A percentile compares a stretch with the other conserved stretches of the same genome.
phyloP scores from a whole-genome alignment of 2,329 filamentous ascomycete genomes.

The Fusarium citri region DNA sequence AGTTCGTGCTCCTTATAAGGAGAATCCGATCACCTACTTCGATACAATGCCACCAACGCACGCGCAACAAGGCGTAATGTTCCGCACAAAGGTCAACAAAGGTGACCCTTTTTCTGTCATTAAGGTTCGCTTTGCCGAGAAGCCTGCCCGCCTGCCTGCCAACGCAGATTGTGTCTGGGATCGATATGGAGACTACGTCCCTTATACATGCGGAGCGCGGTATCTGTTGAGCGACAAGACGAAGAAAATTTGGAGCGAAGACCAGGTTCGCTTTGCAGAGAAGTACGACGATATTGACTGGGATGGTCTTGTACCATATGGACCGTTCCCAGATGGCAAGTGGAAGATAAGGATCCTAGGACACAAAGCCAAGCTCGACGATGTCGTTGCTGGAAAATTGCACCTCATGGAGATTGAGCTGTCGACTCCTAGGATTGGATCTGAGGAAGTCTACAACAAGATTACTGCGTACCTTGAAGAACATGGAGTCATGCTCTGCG shows the following conservation, averaged over 20 bases:
- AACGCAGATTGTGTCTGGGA: conserved; percentile 36
- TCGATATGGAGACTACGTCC: conserved; percentile 29
- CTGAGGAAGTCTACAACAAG: conserved; percentile 16
- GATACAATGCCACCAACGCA: conserved; percentile 38
- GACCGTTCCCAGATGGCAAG: conserved; percentile 35
- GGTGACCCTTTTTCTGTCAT: conserved; percentile 30
- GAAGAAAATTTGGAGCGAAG: conserved; percentile 30
- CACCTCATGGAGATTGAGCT: conserved; percentile 42
- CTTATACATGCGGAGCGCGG: conserved; percentile 32
- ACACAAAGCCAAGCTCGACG: conserved; percentile 37
- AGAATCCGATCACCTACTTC: conserved; percentile 38
- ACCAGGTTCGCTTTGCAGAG: conserved; percentile 36
- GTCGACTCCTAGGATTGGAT: conserved; percentile 19
- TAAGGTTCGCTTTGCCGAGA: conserved; percentile 35
- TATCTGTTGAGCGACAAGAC: conserved; percentile 13
- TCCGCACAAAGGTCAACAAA: conserved; percentile 39
- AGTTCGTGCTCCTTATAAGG: conserved; percentile 31
- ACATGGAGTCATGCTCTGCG: conserved; percentile 29
- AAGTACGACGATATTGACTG: conserved; percentile 36
- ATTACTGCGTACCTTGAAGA: conserved; percentile 23
- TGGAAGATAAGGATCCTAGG: conserved; percentile 37
- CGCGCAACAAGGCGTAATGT: conserved; percentile 37
- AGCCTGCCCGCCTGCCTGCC: conserved; percentile 5
- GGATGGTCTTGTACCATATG: conserved; percentile 29
- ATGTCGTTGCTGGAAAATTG: conserved; percentile 31